These are phyloP conservation scores for Parastagonospora avenae DNA, from an alignment of 2,329 filamentous ascomycete species.

Conservation along the genomic window DNA sequence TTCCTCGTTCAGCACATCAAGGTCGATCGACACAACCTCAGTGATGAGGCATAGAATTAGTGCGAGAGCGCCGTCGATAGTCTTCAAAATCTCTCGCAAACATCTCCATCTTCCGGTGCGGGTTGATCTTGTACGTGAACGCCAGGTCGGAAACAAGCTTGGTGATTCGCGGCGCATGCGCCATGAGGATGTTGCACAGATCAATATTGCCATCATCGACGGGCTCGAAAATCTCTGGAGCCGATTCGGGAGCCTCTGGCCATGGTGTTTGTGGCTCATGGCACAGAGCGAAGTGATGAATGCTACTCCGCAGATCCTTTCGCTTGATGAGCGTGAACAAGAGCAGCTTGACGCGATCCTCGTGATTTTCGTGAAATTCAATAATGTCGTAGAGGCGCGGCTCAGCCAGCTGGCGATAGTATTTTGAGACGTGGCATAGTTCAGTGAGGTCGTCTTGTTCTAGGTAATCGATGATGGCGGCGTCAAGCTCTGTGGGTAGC, in stretches of 20 bases:
- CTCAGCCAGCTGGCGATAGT: background rate
- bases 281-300: background rate
- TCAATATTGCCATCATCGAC: background rate
- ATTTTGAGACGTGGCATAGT: background rate
- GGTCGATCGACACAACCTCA: no score
- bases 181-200: background rate
- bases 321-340: background rate
- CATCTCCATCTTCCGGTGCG: no score
- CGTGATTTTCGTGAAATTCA: background rate
- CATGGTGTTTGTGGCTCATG: background rate
- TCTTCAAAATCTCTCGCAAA: no score
- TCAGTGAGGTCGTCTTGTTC: background rate
- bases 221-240: no score
- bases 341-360: background rate
- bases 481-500: background rate
- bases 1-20: no score
- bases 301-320: background rate
- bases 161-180: background rate
- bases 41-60: no score
- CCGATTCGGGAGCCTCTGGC: no score
- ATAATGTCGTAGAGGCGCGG: background rate
- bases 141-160: background rate
- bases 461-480: background rate
- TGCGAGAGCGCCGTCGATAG: no score
- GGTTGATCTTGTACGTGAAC: no score